Conservation (phyloP, 2,329 filamentous ascomycete species). For the Neofusicoccum laricinum region DNA sequence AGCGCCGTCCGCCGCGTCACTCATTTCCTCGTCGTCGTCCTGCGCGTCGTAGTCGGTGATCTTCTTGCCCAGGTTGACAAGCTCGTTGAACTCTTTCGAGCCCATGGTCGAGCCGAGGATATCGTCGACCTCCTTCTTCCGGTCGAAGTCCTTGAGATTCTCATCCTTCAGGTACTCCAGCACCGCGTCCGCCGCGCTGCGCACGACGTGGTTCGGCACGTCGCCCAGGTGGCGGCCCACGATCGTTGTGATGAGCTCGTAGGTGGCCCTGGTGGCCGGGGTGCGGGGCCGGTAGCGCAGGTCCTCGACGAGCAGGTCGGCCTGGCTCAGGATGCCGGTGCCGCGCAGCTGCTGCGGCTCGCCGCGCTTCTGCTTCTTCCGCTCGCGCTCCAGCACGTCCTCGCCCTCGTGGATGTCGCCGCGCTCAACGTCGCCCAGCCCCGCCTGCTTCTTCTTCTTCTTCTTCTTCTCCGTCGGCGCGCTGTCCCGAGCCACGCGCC, state of each 20-base stretch:
- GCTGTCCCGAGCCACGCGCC: slow-evolving; percentile 72
- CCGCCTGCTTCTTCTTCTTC: slow-evolving; percentile 43
- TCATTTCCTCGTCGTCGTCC: slow-evolving; percentile 89
- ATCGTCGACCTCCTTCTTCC: slow-evolving; percentile 96
- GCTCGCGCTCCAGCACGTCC: slow-evolving; percentile 78
- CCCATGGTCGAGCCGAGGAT: slow-evolving; percentile 79
- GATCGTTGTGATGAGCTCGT: slow-evolving; percentile 89
- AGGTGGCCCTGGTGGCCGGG: slow-evolving; percentile 84
- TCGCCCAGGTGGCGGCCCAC: slow-evolving; percentile 87
- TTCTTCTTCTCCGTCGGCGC: slow-evolving; percentile 78
- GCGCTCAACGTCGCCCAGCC: slow-evolving; percentile 68
- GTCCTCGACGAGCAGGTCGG: slow-evolving; percentile 85
- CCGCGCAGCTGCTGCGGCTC: slow-evolving; percentile 69
- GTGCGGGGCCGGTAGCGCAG: slow-evolving; percentile 90
- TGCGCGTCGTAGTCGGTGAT: slow-evolving; percentile 98
- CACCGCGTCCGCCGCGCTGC: slow-evolving; percentile 89
- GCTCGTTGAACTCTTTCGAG: slow-evolving; percentile 91
- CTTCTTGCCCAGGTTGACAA: slow-evolving; percentile 96
- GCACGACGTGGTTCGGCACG: slow-evolving; percentile 84
- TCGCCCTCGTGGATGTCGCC: slow-evolving; percentile 76
- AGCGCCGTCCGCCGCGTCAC: slow-evolving; percentile 58
- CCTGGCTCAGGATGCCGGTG: slow-evolving; percentile 76
- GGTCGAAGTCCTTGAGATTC: slow-evolving; percentile 93
- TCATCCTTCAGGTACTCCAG: slow-evolving; percentile 93
- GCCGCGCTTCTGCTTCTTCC: slow-evolving; percentile 77